These are phyloP conservation scores for Neofusicoccum kwambonambiense DNA, from an alignment of 2,329 filamentous ascomycete species.

Conservation along the genomic window DNA sequence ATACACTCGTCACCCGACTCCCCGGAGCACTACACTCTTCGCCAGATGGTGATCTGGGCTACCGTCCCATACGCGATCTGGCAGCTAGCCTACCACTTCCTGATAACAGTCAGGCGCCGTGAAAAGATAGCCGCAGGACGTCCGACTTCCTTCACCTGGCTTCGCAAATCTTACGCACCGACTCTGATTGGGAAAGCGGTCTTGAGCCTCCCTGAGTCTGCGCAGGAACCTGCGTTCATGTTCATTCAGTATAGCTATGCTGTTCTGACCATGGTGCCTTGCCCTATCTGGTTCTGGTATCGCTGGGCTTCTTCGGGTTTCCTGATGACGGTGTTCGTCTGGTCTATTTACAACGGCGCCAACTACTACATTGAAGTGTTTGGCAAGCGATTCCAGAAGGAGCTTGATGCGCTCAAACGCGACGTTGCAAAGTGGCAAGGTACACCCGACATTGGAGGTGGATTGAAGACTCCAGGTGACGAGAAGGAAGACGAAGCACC, in stretches of 20 bases:
- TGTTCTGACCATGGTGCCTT: slow-evolving; percentile 88
- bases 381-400: slow-evolving; percentile 93
- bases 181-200: slow-evolving; percentile 86
- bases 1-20: slow-evolving; percentile 67
- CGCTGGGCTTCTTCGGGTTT: slow-evolving; percentile 76
- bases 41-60: slow-evolving; percentile 91
- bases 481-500: background rate
- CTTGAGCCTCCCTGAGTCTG: slow-evolving; percentile 66
- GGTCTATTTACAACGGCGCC: slow-evolving; percentile 95
- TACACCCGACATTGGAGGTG: slow-evolving; percentile 2
- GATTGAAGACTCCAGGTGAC: slow-evolving; percentile 8
- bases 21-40: slow-evolving; percentile 73
- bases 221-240: slow-evolving; percentile 95
- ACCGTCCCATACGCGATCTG: slow-evolving; percentile 89
- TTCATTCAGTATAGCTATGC: slow-evolving; percentile 91
- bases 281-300: slow-evolving; percentile 91
- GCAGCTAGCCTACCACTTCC: slow-evolving; percentile 90
- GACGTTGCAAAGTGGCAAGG: slow-evolving; percentile 87
- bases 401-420: slow-evolving; percentile 81
- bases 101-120: slow-evolving; percentile 91
- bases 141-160: slow-evolving; percentile 96
- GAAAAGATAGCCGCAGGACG: slow-evolving; percentile 95
- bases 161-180: slow-evolving; percentile 86
- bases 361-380: slow-evolving; percentile 99
- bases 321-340: slow-evolving; percentile 78